These are phyloP conservation scores for Flaveria brownii DNA, from an alignment of 129 eudicot genomes.

Conservation along the genomic window DNA sequence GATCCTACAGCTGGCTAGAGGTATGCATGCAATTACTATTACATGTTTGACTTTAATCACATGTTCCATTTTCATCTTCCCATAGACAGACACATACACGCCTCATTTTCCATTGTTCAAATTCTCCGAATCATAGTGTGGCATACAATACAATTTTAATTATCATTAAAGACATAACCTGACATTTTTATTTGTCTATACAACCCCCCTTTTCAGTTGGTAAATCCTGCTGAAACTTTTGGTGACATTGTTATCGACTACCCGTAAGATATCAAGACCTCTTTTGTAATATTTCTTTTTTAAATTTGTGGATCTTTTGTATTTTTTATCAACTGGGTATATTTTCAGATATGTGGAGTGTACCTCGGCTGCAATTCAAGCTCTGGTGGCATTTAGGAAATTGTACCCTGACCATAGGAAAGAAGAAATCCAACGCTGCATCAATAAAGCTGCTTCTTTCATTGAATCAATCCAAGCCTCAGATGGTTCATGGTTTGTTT, in stretches of 20 bases:
- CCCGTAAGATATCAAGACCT: slow-evolving; percentile 65
- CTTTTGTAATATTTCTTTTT: not conserved
- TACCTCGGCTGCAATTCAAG: slow-evolving; percentile 96
- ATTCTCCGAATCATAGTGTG: not conserved
- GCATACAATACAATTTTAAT: not conserved
- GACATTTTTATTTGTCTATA: slow-evolving; percentile 22
- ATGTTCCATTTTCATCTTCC: not conserved
- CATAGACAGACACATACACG: not conserved
- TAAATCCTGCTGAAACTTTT: slow-evolving; percentile 97
- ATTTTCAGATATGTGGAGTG: slow-evolving; percentile 77
- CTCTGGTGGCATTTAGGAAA: slow-evolving; percentile 63
- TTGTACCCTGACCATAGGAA: slow-evolving; percentile 74
- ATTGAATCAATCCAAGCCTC: slow-evolving; percentile 66
- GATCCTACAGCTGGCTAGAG: slow-evolving; percentile 96
- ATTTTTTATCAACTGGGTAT: slow-evolving; percentile 14
- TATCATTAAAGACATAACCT: slow-evolving; percentile 11
- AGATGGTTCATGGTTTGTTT: slow-evolving; percentile 92
- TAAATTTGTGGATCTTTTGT: slow-evolving; percentile 1
- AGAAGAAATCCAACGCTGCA: slow-evolving; percentile 64
- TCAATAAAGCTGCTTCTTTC: slow-evolving; percentile 61
- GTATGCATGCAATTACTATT: slow-evolving; percentile 38
- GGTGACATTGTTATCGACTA: slow-evolving; percentile 97
- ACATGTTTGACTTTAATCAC: not conserved
- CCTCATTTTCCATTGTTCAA: not conserved
- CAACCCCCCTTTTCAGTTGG: slow-evolving; percentile 45